Base-by-base conservation (phyloP, 306 rosid genomes). In the Rosa multiflora region DNA sequence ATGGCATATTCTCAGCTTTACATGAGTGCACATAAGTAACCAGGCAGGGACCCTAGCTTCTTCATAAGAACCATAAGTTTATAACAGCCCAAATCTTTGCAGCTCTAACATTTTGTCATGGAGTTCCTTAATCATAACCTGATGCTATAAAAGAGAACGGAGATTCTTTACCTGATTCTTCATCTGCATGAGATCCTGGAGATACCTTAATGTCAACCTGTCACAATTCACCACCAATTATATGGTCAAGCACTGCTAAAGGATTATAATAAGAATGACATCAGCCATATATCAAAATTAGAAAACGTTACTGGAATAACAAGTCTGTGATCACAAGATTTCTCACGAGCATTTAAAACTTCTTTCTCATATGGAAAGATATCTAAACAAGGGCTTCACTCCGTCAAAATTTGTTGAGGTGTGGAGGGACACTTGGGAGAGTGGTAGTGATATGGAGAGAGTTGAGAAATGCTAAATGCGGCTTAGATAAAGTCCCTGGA, bases 201-300 rank as follows among this genome's bases (percentile, higher is more conserved):
- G 90, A 87, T 73, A 94, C 99, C 85, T 92, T 92, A 82, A 94
- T 94, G 82, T 94, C 99, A 87, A 92, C 99, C 99, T 92, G 86
- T 86, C 70, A 73, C 48, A 78, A 78, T 76, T 52, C 62, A 81
- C 76, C 48, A 70, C 5, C 11, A 64, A 64, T 21, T 64, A 64
- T 15, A 64, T 7, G 70, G 70, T 64, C 83, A 48, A 75, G 63
- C 20, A 71, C 43, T 77, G 44, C 55, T 61, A 64, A 39, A 79
- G 35, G 20, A 52, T 11, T 26, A 74, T 42, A 43, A 61, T 58
- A 26, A 7, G 13, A 64, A 20, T 11, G 5, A 61, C 18, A 78
- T 23, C 70, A 70, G 39, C 59, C 47, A 74, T 68, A 78, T 52
- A 62, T 23, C 47, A 17, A 67, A 40, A 11, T 6, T 0, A 8